phyloP scores from a whole-genome alignment of 768 basidiomycete species.

The Melanogaster broomeanus region DNA sequence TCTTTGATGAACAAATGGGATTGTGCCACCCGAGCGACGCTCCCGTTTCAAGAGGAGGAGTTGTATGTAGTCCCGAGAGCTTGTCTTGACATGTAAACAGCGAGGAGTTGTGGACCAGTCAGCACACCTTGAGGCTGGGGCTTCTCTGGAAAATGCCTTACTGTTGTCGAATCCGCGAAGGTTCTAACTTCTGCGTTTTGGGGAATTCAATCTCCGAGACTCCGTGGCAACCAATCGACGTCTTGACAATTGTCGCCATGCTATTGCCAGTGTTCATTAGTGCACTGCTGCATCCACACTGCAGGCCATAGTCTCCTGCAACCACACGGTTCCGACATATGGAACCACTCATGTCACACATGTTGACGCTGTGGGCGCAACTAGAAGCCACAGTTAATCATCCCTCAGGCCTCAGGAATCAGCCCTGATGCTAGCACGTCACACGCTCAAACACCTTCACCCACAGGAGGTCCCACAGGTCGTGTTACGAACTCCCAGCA shows the following conservation, averaged over 20 bases:
- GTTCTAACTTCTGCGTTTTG: slow-evolving; percentile 16
- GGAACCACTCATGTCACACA: too few species aligned
- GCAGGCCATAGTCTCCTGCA: slow-evolving; percentile 10
- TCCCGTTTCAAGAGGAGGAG: slow-evolving; percentile 6
- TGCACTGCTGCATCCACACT: slow-evolving; percentile 5
- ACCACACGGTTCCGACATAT: slow-evolving; percentile 3
- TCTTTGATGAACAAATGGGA: slow-evolving; percentile 22
- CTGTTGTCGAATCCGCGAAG: slow-evolving; percentile 31
- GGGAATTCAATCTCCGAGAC: slow-evolving; percentile 33
- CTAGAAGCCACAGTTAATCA: slow-evolving; percentile 11
- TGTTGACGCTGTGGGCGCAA: too few species aligned
- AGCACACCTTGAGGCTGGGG: slow-evolving; percentile 13
- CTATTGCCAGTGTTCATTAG: too few species aligned
- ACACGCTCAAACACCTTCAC: slow-evolving; percentile 13
- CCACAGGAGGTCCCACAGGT: slow-evolving; percentile 13
- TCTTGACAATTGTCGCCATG: too few species aligned
- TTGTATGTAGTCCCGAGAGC: slow-evolving; percentile 8
- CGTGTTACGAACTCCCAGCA: slow-evolving; percentile 10
- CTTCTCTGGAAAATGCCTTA: background rate
- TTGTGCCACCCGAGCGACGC: slow-evolving; percentile 11
- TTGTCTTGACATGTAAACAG: slow-evolving; percentile 1
- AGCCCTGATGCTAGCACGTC: too few species aligned
- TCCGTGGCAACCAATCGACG: too few species aligned
- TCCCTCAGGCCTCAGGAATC: slow-evolving; percentile 11
- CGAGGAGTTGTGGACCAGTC: slow-evolving; percentile 3